Percentiles rank a stretch among this genome's conserved stretches.
phyloP scores from a whole-genome alignment of 2,329 filamentous ascomycete species.

The Botrytis porri region DNA sequence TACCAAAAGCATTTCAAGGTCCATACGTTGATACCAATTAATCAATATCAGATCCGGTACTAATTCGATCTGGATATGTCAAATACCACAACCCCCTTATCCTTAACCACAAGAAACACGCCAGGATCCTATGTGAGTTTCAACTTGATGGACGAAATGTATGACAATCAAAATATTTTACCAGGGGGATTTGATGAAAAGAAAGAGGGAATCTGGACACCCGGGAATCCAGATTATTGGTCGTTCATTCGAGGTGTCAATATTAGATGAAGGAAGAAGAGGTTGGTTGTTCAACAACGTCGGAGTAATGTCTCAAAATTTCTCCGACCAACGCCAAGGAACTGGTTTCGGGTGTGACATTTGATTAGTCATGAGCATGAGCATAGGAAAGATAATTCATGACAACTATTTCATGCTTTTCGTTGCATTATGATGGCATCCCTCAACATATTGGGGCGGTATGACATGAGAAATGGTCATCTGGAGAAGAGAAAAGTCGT shows the following conservation, averaged over 20 bases:
- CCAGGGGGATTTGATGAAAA: neutral
- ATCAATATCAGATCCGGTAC: neutral
- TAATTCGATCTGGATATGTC: neutral
- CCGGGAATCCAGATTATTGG: neutral
- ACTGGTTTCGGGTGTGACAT: neutral
- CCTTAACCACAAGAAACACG: neutral
- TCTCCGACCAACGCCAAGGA: neutral
- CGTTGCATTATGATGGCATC: neutral
- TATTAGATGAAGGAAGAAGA: neutral
- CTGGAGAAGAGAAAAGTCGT: neutral
- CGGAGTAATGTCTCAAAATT: neutral
- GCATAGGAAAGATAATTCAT: neutral
- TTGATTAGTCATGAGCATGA: neutral
- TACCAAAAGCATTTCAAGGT: neutral
- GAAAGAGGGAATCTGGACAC: neutral
- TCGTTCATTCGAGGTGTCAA: neutral
- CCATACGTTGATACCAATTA: neutral
- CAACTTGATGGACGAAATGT: neutral
- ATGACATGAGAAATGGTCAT: constrained; percentile 1
- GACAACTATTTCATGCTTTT: neutral
- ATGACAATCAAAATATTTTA: neutral
- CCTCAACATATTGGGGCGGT: neutral
- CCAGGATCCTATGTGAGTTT: neutral
- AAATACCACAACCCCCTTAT: neutral
- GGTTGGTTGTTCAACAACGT: neutral